These are phyloP conservation scores for Flaveria bidentis DNA, from an alignment of 129 eudicot genomes.

Conservation along the genomic window DNA sequence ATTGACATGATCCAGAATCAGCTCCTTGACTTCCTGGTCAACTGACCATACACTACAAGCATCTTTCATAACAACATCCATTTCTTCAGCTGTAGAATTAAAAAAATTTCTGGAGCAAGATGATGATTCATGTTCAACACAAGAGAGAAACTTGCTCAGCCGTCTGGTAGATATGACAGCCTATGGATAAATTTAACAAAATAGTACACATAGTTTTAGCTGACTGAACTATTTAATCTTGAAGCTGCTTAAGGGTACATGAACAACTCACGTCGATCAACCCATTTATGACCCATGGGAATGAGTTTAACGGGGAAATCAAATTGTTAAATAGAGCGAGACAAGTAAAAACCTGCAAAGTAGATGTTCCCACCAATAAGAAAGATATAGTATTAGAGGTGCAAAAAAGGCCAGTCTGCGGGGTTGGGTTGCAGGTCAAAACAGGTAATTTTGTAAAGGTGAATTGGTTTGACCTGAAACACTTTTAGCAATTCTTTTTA, in stretches of 20 bases:
- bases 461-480: neutral
- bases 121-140: conserved; percentile 51
- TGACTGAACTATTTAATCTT: neutral
- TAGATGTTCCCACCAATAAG: conserved; percentile 8
- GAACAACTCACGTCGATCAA: conserved; percentile 78
- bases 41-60: conserved; percentile 75
- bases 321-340: conserved; percentile 89
- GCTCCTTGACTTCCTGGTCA: conserved; percentile 46
- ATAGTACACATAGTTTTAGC: neutral
- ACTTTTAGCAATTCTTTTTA: neutral
- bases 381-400: neutral
- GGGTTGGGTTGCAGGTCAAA: conserved; percentile 1
- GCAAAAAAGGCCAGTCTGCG: neutral
- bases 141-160: conserved; percentile 74
- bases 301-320: conserved; percentile 92
- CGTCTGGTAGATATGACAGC: conserved; percentile 83
- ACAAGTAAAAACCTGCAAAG: conserved; percentile 92
- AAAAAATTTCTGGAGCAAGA: conserved; percentile 26
- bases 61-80: conserved; percentile 59
- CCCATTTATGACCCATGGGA: conserved; percentile 98
- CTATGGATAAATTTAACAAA: conserved; percentile 40
- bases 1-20: conserved; percentile 57
- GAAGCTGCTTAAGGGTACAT: conserved; percentile 10
- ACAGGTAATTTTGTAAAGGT: neutral
- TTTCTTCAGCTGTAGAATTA: conserved; percentile 38